Evolutionary conservation across 176 grass and related monocot species (phyloP).

Genomic region (Aechmea fasciata): DNA sequence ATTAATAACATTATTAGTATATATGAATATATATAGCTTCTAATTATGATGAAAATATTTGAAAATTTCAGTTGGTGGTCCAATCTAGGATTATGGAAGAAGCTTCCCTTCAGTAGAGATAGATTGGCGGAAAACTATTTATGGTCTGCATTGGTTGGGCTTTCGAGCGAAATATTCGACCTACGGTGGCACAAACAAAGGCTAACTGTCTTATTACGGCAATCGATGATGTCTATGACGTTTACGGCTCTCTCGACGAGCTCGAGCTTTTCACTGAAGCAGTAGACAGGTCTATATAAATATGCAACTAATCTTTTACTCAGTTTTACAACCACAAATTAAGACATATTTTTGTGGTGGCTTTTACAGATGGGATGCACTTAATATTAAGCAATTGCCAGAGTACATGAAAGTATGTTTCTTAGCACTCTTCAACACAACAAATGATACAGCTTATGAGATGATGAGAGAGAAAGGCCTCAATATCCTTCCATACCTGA

Average conservation of each 20-base stretch:
- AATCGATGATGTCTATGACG: slow-evolving; percentile 25
- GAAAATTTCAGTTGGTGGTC: slow-evolving; percentile 20
- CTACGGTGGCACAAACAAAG: slow-evolving; percentile 3
- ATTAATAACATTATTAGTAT: no score
- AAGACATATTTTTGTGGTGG: no score
- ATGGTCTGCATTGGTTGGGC: not conserved
- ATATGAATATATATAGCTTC: no score
- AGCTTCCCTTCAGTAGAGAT: slow-evolving; percentile 19
- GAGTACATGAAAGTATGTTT: slow-evolving; percentile 12
- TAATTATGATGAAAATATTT: not conserved
- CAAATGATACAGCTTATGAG: not conserved
- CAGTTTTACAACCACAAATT: no score
- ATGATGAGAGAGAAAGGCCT: slow-evolving; percentile 9
- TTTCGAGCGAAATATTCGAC: slow-evolving; percentile 3
- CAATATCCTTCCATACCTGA: slow-evolving; percentile 12
- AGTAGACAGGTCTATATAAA: not conserved
- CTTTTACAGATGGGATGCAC: slow-evolving; percentile 22
- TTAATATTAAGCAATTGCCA: slow-evolving; percentile 1
- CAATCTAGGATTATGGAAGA: not conserved
- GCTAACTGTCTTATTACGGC: not conserved
- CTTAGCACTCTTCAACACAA: slow-evolving; percentile 8
- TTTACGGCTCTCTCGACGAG: slow-evolving; percentile 23
- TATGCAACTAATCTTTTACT: not conserved
- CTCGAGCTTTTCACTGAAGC: slow-evolving; percentile 17
- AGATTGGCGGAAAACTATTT: slow-evolving; percentile 20